Percentiles rank a stretch among this genome's conserved stretches.
Conservation (phyloP, 257 asterid genomes). For the Coffea eugenioides region DNA sequence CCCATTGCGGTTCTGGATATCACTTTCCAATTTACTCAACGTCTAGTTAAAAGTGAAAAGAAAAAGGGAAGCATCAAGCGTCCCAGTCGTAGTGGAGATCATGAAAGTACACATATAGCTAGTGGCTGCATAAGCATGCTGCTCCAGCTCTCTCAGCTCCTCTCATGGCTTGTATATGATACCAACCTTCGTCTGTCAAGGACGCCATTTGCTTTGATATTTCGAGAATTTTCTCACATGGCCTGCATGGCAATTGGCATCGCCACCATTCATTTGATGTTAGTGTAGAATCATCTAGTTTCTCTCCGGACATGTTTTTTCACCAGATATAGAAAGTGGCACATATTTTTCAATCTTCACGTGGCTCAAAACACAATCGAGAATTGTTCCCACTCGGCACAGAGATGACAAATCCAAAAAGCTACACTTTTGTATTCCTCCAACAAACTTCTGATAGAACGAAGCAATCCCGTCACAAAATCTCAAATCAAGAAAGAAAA, state of each 20-base stretch:
- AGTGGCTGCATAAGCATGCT: neutral
- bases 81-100: neutral
- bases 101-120: neutral
- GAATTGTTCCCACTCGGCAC: neutral
- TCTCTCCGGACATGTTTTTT: neutral
- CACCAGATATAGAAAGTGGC: neutral
- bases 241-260: neutral
- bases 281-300: neutral
- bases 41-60: neutral
- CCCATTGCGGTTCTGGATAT: neutral
- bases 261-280: neutral
- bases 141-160: too few species aligned
- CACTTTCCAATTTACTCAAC: neutral
- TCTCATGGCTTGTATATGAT: neutral
- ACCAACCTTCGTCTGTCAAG: slow-evolving; percentile 8
- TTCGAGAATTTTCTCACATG: slow-evolving; percentile 18
- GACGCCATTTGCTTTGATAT: slow-evolving; percentile 1
- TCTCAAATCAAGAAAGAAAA: neutral
- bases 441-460: neutral
- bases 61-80: neutral
- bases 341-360: neutral
- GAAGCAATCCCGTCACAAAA: neutral
- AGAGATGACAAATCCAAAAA: neutral
- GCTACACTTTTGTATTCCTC: neutral
- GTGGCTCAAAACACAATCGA: slow-evolving; percentile 4